Evolutionary conservation across 805 yeast species (phyloP).

Genomic region (Yamadazyma philogaea): DNA sequence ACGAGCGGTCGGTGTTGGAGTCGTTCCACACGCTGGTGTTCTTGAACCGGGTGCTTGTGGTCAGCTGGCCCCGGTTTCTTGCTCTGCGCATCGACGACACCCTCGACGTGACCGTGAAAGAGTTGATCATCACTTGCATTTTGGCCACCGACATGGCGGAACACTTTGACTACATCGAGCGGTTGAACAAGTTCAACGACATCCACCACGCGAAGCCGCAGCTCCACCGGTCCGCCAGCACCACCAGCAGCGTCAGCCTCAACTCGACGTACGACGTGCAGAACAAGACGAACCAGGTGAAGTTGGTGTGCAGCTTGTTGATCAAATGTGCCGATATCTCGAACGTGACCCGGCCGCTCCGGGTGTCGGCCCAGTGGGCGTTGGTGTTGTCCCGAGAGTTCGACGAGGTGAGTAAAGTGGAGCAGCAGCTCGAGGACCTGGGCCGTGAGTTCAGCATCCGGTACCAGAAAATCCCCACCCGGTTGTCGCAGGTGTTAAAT

Average conservation of each 20-base stretch:
- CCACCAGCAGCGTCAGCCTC: not conserved
- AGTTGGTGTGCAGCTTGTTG: constrained; percentile 60
- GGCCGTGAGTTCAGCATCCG: constrained; percentile 7
- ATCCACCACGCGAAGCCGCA: constrained; percentile 6
- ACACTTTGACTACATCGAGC: constrained; percentile 68
- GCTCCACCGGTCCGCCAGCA: not conserved
- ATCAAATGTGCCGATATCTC: constrained; percentile 96
- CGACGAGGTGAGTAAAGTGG: constrained; percentile 58
- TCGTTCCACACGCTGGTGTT: constrained; percentile 75
- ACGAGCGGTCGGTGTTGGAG: constrained; percentile 73
- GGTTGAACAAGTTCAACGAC: constrained; percentile 37
- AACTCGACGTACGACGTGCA: constrained; percentile 2
- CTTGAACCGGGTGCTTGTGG: constrained; percentile 32
- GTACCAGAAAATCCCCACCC: constrained; percentile 37
- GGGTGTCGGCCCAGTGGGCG: constrained; percentile 84
- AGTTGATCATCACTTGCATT: constrained; percentile 34
- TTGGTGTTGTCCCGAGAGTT: constrained; percentile 74
- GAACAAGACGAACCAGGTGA: constrained; percentile 21
- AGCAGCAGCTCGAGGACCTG: constrained; percentile 22
- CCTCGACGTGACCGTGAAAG: constrained; percentile 17
- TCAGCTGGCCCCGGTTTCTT: constrained; percentile 37
- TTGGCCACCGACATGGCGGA: constrained; percentile 85
- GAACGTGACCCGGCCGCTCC: constrained; percentile 79
- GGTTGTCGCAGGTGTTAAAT: constrained; percentile 43
- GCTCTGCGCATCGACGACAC: constrained; percentile 13